A percentile compares a stretch with the other conserved stretches of the same genome.
These are phyloP conservation scores for Elsinoe necatrix DNA, from an alignment of 2,329 filamentous ascomycete species.

Conservation along the genomic window DNA sequence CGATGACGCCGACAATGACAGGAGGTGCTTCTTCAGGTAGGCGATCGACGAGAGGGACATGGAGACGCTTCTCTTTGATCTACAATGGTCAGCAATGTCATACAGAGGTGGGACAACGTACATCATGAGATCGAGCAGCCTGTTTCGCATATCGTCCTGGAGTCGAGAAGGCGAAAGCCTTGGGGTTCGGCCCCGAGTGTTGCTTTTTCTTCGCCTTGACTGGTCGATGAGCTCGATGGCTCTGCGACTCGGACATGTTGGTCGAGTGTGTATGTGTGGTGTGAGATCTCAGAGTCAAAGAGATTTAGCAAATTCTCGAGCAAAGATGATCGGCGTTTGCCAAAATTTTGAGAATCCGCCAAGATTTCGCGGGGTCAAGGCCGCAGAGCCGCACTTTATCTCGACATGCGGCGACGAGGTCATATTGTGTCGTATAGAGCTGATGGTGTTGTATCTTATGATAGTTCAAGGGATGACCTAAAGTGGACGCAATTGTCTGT, in stretches of 20 bases:
- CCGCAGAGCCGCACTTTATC: constrained; percentile 5
- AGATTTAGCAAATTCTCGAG: not conserved
- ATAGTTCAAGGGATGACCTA: too few species aligned
- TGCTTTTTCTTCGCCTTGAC: constrained; percentile 82
- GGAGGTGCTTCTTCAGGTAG: constrained; percentile 92
- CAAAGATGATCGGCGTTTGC: not conserved
- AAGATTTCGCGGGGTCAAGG: constrained; percentile 9
- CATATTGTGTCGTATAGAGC: not conserved
- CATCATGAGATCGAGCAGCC: constrained; percentile 64
- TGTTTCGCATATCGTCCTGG: constrained; percentile 73
- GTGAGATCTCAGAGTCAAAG: too few species aligned
- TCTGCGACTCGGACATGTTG: constrained; percentile 50
- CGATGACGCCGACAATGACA: constrained; percentile 86
- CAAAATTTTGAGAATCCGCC: constrained; percentile 7
- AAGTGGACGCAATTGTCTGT: too few species aligned
- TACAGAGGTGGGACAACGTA: constrained; percentile 30
- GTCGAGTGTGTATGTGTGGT: not conserved
- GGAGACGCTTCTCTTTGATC: constrained; percentile 91
- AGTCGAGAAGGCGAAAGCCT: constrained; percentile 78
- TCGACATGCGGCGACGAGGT: not conserved
- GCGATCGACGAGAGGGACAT: constrained; percentile 93
- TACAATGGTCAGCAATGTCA: constrained; percentile 29
- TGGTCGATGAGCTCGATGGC: constrained; percentile 76
- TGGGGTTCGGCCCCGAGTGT: constrained; percentile 59
- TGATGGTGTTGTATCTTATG: not conserved